phyloP scores from a whole-genome alignment of 192 early-diverging fungal genomes.

The Jimgerdemannia lactiflua region DNA sequence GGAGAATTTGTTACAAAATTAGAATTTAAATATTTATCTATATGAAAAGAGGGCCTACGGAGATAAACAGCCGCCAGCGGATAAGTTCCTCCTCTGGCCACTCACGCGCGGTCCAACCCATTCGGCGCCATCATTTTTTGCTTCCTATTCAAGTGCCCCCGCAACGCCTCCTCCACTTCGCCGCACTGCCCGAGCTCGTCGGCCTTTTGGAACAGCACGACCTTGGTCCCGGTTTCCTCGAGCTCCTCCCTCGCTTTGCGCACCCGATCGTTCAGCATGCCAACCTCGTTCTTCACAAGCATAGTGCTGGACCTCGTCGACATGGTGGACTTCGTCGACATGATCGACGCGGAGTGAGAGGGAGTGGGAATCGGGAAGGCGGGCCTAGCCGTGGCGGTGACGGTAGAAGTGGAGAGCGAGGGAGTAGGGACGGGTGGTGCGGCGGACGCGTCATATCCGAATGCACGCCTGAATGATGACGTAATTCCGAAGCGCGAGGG shows the following conservation, averaged over 20 bases:
- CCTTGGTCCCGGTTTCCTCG: neutral
- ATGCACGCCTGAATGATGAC: neutral
- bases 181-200: neutral
- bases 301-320: neutral
- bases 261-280: neutral
- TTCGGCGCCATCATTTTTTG: too few species aligned
- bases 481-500: neutral
- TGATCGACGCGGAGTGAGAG: too few species aligned
- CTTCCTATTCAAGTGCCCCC: neutral
- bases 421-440: neutral
- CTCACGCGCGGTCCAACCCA: too few species aligned
- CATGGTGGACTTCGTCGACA: neutral
- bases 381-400: neutral
- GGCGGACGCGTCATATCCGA: neutral
- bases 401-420: neutral
- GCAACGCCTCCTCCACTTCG: neutral
- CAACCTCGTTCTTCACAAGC: neutral
- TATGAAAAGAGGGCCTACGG: too few species aligned
- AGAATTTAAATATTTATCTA: too few species aligned
- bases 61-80: too few species aligned
- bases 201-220: neutral
- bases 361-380: too few species aligned
- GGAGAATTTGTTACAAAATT: too few species aligned
- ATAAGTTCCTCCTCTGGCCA: too few species aligned
- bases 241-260: neutral